A percentile compares a stretch with the other conserved stretches of the same genome.
These are phyloP conservation scores for Auriscalpium orientale DNA, from an alignment of 768 basidiomycete genomes.

Conservation along the genomic window DNA sequence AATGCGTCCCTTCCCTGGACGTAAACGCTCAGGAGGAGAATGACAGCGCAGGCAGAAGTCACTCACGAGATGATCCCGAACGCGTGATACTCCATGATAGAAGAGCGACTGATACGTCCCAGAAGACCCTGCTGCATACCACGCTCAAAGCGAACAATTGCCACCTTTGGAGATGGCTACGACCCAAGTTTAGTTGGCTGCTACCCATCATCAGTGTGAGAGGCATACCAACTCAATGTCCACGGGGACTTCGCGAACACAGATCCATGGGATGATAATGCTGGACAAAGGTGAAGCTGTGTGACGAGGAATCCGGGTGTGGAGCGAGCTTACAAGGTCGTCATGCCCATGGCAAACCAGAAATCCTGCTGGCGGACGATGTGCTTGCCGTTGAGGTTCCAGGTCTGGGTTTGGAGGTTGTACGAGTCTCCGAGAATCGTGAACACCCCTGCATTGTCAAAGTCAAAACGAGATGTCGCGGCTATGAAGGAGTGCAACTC, in stretches of 20 bases:
- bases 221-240: slow-evolving; percentile 34
- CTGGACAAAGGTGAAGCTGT: slow-evolving; percentile 13
- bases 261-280: slow-evolving; percentile 33
- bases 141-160: slow-evolving; percentile 33
- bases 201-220: neutral
- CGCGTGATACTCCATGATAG: slow-evolving; percentile 38
- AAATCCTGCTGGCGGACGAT: slow-evolving; percentile 34
- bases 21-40: slow-evolving; percentile 1
- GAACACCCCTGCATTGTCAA: slow-evolving; percentile 27
- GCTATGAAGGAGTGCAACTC: neutral
- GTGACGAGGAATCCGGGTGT: neutral
- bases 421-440: slow-evolving; percentile 35
- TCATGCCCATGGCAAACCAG: slow-evolving; percentile 36
- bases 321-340: slow-evolving; percentile 26
- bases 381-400: slow-evolving; percentile 25
- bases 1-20: slow-evolving; percentile 30
- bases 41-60: neutral
- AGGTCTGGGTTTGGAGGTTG: slow-evolving; percentile 26
- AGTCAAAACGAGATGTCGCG: too few species aligned
- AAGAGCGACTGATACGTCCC: slow-evolving; percentile 31
- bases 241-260: slow-evolving; percentile 31
- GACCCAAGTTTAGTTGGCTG: neutral
- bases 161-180: slow-evolving; percentile 36
- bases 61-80: slow-evolving; percentile 34
- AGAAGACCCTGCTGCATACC: slow-evolving; percentile 42